Evolutionary conservation across 192 early-diverging fungal species (phyloP).

Genomic region (Borealophlyctis nickersoniae): DNA sequence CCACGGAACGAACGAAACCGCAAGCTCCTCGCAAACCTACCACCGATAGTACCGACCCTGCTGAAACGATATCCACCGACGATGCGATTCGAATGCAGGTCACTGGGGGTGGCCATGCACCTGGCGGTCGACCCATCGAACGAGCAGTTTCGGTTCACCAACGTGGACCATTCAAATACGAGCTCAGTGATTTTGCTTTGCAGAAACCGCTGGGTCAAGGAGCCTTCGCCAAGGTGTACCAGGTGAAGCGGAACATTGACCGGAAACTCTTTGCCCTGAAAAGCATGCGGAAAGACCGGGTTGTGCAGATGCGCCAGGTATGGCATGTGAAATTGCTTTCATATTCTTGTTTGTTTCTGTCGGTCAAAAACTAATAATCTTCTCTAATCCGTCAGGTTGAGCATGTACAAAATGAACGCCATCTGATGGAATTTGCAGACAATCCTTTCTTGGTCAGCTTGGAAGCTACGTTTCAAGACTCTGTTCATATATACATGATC

Average conservation of each 20-base stretch:
- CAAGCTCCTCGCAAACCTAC: too few species aligned
- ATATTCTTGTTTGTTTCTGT: background rate
- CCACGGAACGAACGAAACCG: too few species aligned
- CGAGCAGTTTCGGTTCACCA: constrained; percentile 30
- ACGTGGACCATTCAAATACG: constrained; percentile 29
- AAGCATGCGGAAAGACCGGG: constrained; percentile 80
- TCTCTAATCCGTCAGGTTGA: too few species aligned
- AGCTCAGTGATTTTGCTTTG: constrained; percentile 72
- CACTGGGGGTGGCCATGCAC: background rate
- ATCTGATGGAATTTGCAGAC: constrained; percentile 61
- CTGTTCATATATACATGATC: constrained; percentile 42
- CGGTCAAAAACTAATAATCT: too few species aligned
- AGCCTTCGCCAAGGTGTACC: constrained; percentile 87
- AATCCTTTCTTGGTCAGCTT: constrained; percentile 45
- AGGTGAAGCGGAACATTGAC: constrained; percentile 71
- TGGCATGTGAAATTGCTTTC: background rate
- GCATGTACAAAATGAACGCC: constrained; percentile 87
- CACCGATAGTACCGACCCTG: background rate
- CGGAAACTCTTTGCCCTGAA: constrained; percentile 85
- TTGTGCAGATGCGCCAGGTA: constrained; percentile 83
- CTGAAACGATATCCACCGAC: background rate
- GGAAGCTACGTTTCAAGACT: constrained; percentile 43
- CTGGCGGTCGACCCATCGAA: constrained; percentile 23
- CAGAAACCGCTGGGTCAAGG: constrained; percentile 83
- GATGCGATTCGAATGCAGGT: background rate